A percentile compares a stretch with the other conserved stretches of the same genome.
Evolutionary conservation across 1,284 basidiomycete species (phyloP).

Genomic region (Athelia psychrophila): DNA sequence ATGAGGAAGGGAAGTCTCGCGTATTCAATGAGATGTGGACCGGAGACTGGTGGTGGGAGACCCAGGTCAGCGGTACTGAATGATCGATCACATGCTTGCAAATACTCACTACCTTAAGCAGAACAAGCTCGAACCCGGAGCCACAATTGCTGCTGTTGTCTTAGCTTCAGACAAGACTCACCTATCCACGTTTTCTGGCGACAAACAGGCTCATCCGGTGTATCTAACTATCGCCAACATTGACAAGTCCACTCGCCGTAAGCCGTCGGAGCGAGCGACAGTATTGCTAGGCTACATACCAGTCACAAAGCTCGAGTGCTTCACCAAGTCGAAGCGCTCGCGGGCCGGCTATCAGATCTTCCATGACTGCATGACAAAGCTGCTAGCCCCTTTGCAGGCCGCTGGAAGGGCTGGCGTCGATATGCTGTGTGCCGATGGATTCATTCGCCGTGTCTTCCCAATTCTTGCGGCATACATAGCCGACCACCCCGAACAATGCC

Average conservation of each 20-base stretch:
- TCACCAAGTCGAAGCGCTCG: slow-evolving; percentile 14
- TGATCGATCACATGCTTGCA: not conserved
- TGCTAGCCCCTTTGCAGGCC: slow-evolving; percentile 8
- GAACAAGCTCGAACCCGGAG: slow-evolving; percentile 23
- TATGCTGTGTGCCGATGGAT: slow-evolving; percentile 11
- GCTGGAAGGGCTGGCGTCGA: slow-evolving; percentile 7
- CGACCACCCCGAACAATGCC: slow-evolving; percentile 15
- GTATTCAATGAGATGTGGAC: slow-evolving; percentile 23
- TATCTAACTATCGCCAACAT: slow-evolving; percentile 21
- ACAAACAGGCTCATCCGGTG: slow-evolving; percentile 33
- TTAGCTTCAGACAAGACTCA: slow-evolving; percentile 37
- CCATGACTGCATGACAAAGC: slow-evolving; percentile 13
- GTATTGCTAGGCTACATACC: slow-evolving; percentile 16
- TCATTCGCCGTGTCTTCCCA: slow-evolving; percentile 7
- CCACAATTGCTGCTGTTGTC: slow-evolving; percentile 32
- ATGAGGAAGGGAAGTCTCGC: slow-evolving; percentile 6
- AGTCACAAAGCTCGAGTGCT: not conserved
- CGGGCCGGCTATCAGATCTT: slow-evolving; percentile 13
- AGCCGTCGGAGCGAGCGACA: slow-evolving; percentile 5
- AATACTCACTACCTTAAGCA: slow-evolving; percentile 4
- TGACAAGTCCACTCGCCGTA: slow-evolving; percentile 4
- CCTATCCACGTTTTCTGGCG: slow-evolving; percentile 30
- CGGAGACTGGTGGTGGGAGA: slow-evolving; percentile 23
- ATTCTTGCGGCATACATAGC: slow-evolving; percentile 13
- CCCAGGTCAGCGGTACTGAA: slow-evolving; percentile 13